Evolutionary conservation across 2,329 filamentous ascomycete genomes (phyloP), one percentile per base, ranked within the genome.

Genomic region (Apiospora marii): DNA sequence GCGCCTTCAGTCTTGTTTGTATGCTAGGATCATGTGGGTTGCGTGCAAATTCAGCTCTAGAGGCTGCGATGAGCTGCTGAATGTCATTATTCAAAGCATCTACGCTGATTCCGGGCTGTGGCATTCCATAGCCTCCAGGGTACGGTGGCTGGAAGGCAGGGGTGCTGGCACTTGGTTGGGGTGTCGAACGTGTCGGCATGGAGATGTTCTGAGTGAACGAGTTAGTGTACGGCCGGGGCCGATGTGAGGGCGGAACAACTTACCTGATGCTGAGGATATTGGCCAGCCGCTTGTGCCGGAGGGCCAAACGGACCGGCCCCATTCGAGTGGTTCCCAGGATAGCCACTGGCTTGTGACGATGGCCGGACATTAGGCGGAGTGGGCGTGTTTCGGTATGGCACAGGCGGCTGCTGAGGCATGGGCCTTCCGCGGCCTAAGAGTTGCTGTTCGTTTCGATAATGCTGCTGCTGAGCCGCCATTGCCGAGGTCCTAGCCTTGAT

Each of bases 21-120:
- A 94, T 88, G 83, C 91, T 90, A 83, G 87, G 84, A 86, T 98
- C 93, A 86, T 92, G 90, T 74, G 93, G 92, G 81, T 92, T 94
- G 76, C 90, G 90, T 76, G 92, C 91, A 84, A 94, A 93, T 79
- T 95, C 92, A 76, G 88, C 87, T 84, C 92, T 92, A 76, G 92
- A 92, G 77, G 89, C 89, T 79, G 88, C 84, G 81, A 98, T 94
- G 78, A 98, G 87, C 79, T 90, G 91, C 78, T 93, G 91, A 81
- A 98, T 92, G 84, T 98, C 95, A 85, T 89, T 90, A 84, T 94
- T 94, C 82, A 98, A 87, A 79, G 91, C 89, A 79, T 93, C 92
- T 85, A 93, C 86, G 84, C 90, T 91, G 85, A 88, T 86, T 76
- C 87, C 87, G 80, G 82, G 80, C 75, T 83, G 82, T 71, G 81